Conservation (phyloP, 345 rosid genomes). For the Hypericum perforatum region DNA sequence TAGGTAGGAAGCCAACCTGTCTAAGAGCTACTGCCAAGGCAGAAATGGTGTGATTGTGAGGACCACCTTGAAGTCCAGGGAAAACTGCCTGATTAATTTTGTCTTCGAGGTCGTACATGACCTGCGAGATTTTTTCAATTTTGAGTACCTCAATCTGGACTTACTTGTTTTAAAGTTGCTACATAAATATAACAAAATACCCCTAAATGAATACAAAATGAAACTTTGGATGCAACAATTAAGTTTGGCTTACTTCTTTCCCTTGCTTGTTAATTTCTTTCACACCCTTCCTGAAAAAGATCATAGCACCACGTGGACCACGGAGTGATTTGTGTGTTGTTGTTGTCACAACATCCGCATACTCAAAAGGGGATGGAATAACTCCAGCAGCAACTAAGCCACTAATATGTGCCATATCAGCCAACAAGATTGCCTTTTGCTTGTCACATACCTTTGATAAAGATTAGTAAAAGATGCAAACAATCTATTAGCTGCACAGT, state of each 20-base stretch:
- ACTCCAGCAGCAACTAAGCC: constrained; percentile 96
- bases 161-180: neutral
- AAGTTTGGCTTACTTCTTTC: constrained; percentile 50
- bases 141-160: neutral
- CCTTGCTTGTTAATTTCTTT: constrained; percentile 84
- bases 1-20: constrained; percentile 46
- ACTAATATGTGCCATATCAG: constrained; percentile 97
- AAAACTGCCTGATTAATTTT: constrained; percentile 87
- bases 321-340: constrained; percentile 98
- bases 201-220: neutral
- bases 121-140: constrained; percentile 32
- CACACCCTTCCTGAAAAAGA: constrained; percentile 86
- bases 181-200: no score
- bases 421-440: constrained; percentile 78
- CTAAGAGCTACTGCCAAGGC: constrained; percentile 89
- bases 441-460: constrained; percentile 81
- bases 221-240: neutral
- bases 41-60: constrained; percentile 87
- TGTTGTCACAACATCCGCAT: constrained; percentile 90
- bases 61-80: constrained; percentile 98
- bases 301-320: constrained; percentile 98
- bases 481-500: neutral
- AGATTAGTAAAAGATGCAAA: constrained; percentile 3
- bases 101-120: constrained; percentile 76
- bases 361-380: constrained; percentile 93